Evolutionary conservation across 495 filamentous ascomycete genomes (phyloP), one percentile per base, ranked within the genome.

Genomic region (Platismatia glauca): DNA sequence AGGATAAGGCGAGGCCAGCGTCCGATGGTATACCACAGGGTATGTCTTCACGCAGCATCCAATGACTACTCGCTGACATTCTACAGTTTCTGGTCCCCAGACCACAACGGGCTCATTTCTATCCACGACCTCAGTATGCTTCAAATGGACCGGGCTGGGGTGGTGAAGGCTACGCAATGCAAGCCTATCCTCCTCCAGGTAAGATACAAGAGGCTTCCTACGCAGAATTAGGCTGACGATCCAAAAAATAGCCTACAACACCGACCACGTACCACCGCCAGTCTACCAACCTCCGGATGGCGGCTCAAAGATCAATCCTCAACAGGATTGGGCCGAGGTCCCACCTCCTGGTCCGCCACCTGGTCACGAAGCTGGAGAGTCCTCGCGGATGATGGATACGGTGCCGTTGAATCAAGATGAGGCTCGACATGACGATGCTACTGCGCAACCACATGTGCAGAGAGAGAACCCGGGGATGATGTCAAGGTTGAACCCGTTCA

Each of bases 11-110:
- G 79, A 66, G 86, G 87, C 20, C 69, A 81, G 48, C 73, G 77
- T 15, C 86, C 88, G 9, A 72, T 90, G 50, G 69, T 64, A 37
- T 91, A 90, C 71, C 88, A 92, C 71, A 75, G 83, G 67, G 87
- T 90, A 78, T 27, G 79, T 69, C 12, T 43, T 1, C 20, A 56
- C 43, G 27, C n/a, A 27, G 11, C 24, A 29, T 52, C 31, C 5
- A 29, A 27, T 18, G 37, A 31, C 60, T 37, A 31, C 55, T 13
- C 50, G 56, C 57, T 69, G 52, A 66, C 27, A 11, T 4, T 27
- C 37, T 59, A 34, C n/a, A 88, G 86, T 88, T 82, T 80, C 80
- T 90, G 31, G 75, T 89, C 57, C 78, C 81, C 58, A 77, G 79
- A 60, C 63, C 69, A 22, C 78, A 82, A 59, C 77, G 82, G 56